A percentile compares a stretch with the other conserved stretches of the same genome.
Conservation (phyloP, 169 alveolate genomes). For the Eimeria tenella region DNA sequence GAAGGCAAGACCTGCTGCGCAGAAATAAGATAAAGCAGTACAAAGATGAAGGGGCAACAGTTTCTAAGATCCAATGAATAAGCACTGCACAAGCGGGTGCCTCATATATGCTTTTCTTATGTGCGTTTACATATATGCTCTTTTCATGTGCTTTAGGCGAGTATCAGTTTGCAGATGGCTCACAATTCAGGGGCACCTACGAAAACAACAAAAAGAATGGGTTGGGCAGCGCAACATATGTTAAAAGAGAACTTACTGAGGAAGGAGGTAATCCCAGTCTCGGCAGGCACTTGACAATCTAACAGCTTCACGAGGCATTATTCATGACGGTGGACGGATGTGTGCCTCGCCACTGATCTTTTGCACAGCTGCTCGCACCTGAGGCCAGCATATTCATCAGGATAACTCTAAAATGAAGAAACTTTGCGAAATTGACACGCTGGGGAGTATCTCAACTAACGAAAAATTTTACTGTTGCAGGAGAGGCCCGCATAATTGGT, state of each 20-base stretch:
- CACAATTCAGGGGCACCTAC: slow-evolving; percentile 60
- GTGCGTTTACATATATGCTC: too few species aligned
- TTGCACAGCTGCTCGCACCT: too few species aligned
- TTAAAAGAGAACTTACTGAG: neutral
- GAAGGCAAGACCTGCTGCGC: neutral
- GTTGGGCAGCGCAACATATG: slow-evolving; percentile 63
- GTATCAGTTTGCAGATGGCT: slow-evolving; percentile 55
- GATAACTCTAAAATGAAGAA: neutral
- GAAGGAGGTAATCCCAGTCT: slow-evolving; percentile 27
- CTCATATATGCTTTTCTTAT: too few species aligned
- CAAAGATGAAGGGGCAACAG: too few species aligned
- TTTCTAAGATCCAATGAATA: too few species aligned
- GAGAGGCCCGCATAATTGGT: slow-evolving; percentile 48
- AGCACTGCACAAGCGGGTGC: too few species aligned
- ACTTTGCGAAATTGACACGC: neutral
- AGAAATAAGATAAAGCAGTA: too few species aligned
- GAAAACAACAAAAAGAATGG: slow-evolving; percentile 75
- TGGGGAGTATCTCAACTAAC: neutral
- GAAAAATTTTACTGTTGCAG: neutral
- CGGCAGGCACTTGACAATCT: neutral
- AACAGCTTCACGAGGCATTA: too few species aligned
- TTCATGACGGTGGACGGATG: too few species aligned
- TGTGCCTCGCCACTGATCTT: too few species aligned
- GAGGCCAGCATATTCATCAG: too few species aligned
- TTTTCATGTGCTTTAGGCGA: neutral